Base-by-base conservation (phyloP, 1,139 yeast genomes). In the Pichia sp. region DNA sequence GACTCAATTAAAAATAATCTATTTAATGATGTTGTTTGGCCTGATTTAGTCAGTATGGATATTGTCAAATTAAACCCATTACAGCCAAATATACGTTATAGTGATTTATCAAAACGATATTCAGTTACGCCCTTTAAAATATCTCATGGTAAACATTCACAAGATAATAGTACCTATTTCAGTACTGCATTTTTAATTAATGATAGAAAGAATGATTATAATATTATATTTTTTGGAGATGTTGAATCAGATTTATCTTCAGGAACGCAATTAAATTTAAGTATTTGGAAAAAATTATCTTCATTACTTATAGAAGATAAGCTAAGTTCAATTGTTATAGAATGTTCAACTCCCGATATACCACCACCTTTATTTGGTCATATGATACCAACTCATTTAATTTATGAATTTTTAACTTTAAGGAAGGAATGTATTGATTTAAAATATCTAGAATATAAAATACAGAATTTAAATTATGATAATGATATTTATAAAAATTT, bases 11-110 rank as follows among this genome's bases (percentile, higher is more conserved):
- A 71, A 49, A 60, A 62, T 3, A 74, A 81, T 59, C 63, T 86
- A 0, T 87, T 87, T 64, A 89, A 89, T 61, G 87, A 84, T 36
- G 57, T 68, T 6, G 69, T 86, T 4, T 89, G 97, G 97, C 97
- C 97, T 4, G 74, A 83, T 53, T 65, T 82, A 63, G 71, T 74
- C 7, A 61, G 65, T 7, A 41, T 44, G 40, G 43, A 43, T 7
- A 34, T 50, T 25, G 41, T 56, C n/a, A 35, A 47, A 3, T 32
- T 51, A 24, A 34, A 53, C 20, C 32, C 34, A 6, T 42, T 51
- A 8, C 33, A 30, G 20, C 33, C 26, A 4, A 39, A 39, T 12
- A n/a, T 27, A 32, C 5, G 11, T 6, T 12, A 29, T 49, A 24
- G 27, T 4, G 42, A 23, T 5, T 31, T 64, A 2, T 63, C 61